A percentile compares a stretch with the other conserved stretches of the same genome.
These are phyloP conservation scores for Leishmania braziliensis DNA, from an alignment of 208 protist species.

Conservation along the genomic window DNA sequence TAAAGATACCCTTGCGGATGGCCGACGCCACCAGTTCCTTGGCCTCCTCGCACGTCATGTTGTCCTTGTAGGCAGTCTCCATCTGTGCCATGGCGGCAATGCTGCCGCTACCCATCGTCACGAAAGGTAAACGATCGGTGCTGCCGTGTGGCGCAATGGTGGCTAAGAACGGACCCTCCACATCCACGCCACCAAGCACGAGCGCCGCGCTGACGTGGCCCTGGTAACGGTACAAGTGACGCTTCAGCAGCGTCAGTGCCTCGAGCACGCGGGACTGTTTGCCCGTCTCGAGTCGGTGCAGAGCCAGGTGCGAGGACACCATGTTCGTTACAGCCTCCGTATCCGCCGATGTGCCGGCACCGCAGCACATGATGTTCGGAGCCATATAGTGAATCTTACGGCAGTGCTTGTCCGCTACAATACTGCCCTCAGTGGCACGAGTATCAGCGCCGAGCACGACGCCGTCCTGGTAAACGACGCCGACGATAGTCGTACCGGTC, in stretches of 20 bases:
- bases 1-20: constrained; percentile 99
- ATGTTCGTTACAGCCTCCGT: constrained; percentile 96
- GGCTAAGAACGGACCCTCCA: constrained; percentile 96
- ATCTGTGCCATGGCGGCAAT: constrained; percentile 99
- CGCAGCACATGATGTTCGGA: constrained; percentile 99
- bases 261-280: constrained; percentile 96
- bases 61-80: constrained; percentile 96
- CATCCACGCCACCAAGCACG: constrained; percentile 99
- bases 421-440: constrained; percentile 98
- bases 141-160: constrained; percentile 98
- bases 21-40: constrained; percentile 97
- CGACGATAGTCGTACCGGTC: constrained; percentile 99
- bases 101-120: constrained; percentile 99
- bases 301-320: constrained; percentile 93
- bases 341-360: constrained; percentile 99
- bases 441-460: constrained; percentile 99
- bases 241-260: constrained; percentile 97
- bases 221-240: constrained; percentile 98
- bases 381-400: constrained; percentile 99
- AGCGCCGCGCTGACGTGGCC: constrained; percentile 99
- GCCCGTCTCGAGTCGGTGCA: constrained; percentile 96
- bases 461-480: constrained; percentile 98
- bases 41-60: constrained; percentile 96
- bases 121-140: constrained; percentile 97
- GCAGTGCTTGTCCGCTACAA: constrained; percentile 99